These are phyloP conservation scores for Rutidosis leptorrhynchoides DNA, from an alignment of 129 eudicot genomes.

Conservation along the genomic window DNA sequence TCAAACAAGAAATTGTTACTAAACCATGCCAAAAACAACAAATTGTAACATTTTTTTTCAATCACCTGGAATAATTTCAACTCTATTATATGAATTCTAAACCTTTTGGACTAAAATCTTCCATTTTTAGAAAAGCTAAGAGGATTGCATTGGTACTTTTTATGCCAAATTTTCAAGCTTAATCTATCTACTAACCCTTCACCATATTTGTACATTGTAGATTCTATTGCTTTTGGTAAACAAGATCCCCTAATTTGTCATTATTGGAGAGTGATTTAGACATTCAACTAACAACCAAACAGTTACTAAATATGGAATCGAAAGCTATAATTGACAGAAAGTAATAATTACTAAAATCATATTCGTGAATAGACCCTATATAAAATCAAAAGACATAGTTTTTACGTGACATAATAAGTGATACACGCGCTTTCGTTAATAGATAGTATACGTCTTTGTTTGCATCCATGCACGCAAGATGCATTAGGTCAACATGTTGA, in stretches of 20 bases:
- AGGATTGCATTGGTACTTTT: background rate
- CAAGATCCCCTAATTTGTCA: conserved; percentile 2
- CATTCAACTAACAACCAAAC: background rate
- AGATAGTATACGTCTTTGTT: background rate
- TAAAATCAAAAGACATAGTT: background rate
- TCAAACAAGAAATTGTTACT: background rate
- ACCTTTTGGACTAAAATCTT: conserved; percentile 1
- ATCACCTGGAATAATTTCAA: conserved; percentile 3
- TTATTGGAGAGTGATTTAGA: background rate
- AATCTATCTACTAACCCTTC: background rate
- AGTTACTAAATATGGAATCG: background rate
- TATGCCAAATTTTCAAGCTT: conserved; percentile 8
- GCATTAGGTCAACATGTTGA: conserved; percentile 4
- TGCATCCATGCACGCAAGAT: conserved; percentile 4
- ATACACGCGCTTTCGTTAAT: background rate
- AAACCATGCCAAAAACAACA: background rate
- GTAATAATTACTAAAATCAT: background rate
- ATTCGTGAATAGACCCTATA: background rate
- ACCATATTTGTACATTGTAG: background rate
- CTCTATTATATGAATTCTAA: conserved; percentile 1
- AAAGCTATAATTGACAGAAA: background rate
- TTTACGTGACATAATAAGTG: conserved; percentile 11
- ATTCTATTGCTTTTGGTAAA: conserved; percentile 1
- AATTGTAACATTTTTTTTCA: background rate
- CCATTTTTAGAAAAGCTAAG: background rate